These are phyloP conservation scores for Argentina anserina DNA, from an alignment of 306 rosid species.

Conservation along the genomic window DNA sequence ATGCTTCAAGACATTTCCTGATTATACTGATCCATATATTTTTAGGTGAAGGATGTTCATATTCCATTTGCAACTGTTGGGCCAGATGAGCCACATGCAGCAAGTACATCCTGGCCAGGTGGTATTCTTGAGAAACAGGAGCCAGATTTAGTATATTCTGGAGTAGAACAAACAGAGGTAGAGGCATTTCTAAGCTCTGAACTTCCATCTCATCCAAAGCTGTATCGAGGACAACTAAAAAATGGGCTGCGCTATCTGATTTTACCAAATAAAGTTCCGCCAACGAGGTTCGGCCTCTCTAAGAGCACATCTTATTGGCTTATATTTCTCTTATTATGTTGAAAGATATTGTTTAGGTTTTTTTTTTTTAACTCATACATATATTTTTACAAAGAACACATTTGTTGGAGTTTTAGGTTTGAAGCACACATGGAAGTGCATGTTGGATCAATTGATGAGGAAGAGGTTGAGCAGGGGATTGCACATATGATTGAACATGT, in stretches of 20 bases:
- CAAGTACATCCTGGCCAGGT: constrained; percentile 80
- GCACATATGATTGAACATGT: constrained; percentile 99
- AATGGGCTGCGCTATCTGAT: constrained; percentile 82
- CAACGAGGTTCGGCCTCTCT: constrained; percentile 50
- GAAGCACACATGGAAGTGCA: constrained; percentile 99
- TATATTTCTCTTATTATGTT: not conserved
- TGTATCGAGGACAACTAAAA: constrained; percentile 75
- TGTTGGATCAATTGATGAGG: constrained; percentile 92
- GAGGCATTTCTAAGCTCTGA: constrained; percentile 63
- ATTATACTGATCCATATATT: constrained; percentile 9
- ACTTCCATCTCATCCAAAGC: constrained; percentile 87
- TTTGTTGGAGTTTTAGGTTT: constrained; percentile 57
- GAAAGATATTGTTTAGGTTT: not conserved
- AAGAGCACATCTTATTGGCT: not conserved
- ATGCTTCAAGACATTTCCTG: constrained; percentile 6
- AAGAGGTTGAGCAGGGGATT: constrained; percentile 96
- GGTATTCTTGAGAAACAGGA: constrained; percentile 72
- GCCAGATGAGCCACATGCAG: constrained; percentile 96
- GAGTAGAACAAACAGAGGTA: constrained; percentile 39
- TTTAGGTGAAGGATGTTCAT: constrained; percentile 40
- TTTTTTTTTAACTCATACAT: not conserved
- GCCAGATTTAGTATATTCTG: constrained; percentile 45
- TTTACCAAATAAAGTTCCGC: constrained; percentile 92
- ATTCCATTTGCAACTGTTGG: constrained; percentile 70
- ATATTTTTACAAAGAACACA: not conserved